Base-by-base conservation (phyloP, 2,329 filamentous ascomycete genomes). In the Phyllosticta citribraziliensis region DNA sequence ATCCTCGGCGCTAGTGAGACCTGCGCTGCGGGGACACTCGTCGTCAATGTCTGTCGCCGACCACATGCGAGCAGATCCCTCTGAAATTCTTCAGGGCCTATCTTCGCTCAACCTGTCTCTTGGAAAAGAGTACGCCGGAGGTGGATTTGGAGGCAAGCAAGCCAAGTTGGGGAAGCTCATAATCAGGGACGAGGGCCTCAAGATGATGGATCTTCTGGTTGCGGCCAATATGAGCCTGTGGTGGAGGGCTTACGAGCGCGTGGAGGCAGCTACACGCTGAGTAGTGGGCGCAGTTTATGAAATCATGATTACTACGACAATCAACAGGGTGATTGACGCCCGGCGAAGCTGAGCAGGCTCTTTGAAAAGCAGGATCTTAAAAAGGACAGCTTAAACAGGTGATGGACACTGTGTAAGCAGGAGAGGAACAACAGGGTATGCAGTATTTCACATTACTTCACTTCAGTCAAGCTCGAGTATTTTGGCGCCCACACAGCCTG, bases 151-250 rank as follows among this genome's bases (percentile, higher is more conserved):
- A 53, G 93, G 93, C 0, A 91, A 89, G 72, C 84, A 89, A 68
- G 92, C 91, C 3, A 99, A 99, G 77, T 78, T 99, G 67, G 94
- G 93, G 0, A 99, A 97, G 75, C 77, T 99, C 57, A 91, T 97
- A 57, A 82, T 99, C 47, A 84, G 91, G 67, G 86, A 93, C 61
- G 92, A 96, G 68, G 94, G 94, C 0, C 76, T 96, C 65, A 96
- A 96, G 78, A 97, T 99, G 93, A 75, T 97, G 68, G 94, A 99
- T 78, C 74, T 99, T 62, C 79, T 96, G 0, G 90, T 99, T 20
- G 90, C 93, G 3, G 88, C 91, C 11, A 97, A 96, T 70, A 84
- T 99, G 75, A 91, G 89, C 1, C 78, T 97, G 17, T 99, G 92
- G 90, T 97, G 93, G 92, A 86, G 86, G 67, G 85, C 89, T 3